Evolutionary conservation across 2,329 filamentous ascomycete species (phyloP).

Genomic region (Paracamarosporium sp.): DNA sequence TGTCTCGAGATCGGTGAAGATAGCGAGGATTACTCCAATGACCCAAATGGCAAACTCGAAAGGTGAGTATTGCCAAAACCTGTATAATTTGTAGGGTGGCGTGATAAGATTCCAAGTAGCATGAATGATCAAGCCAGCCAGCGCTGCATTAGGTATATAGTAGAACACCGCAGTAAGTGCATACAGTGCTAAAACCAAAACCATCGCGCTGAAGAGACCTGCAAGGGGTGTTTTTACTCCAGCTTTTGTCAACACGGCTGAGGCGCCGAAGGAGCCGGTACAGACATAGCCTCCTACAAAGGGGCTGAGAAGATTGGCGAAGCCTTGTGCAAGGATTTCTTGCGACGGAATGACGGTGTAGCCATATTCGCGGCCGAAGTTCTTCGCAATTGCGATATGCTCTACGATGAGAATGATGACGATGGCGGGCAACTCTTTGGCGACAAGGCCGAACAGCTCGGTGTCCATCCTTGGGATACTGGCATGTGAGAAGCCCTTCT

Average conservation of each 20-base stretch:
- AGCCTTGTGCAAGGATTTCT: conserved; percentile 89
- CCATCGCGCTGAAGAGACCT: conserved; percentile 80
- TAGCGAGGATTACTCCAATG: conserved; percentile 82
- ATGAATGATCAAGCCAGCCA: conserved; percentile 90
- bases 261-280: conserved; percentile 91
- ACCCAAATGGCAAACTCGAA: conserved; percentile 91
- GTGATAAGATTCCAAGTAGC: conserved; percentile 90
- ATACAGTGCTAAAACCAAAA: conserved; percentile 88
- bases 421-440: conserved; percentile 75
- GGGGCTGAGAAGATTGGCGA: conserved; percentile 84
- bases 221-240: conserved; percentile 88
- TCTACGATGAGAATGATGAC: conserved; percentile 92
- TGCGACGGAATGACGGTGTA: conserved; percentile 93
- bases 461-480: conserved; percentile 71
- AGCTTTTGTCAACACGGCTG: conserved; percentile 93
- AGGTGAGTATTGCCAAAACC: conserved; percentile 91
- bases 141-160: conserved; percentile 81
- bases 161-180: conserved; percentile 85
- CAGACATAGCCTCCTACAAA: conserved; percentile 89
- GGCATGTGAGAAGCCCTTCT: conserved; percentile 82
- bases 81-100: conserved; percentile 84
- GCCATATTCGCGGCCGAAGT: conserved; percentile 90
- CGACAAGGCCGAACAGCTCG: conserved; percentile 70
- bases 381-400: conserved; percentile 94
- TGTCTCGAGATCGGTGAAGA: conserved; percentile 85